A percentile compares a stretch with the other conserved stretches of the same genome.
Conservation (phyloP, 805 yeast genomes). For the Wickerhamomyces silvicola region DNA sequence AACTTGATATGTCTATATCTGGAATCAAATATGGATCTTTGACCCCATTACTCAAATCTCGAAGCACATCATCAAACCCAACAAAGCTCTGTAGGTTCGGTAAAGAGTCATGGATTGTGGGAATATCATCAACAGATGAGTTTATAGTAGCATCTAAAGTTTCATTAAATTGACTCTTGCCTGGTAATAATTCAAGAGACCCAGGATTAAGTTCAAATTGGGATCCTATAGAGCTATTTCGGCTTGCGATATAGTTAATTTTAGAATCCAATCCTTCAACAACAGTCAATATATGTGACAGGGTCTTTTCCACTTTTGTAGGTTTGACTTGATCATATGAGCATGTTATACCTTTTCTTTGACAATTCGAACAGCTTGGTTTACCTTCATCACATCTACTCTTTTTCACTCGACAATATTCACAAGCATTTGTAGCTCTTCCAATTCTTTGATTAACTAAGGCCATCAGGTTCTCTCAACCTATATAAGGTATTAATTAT, state of each 20-base stretch:
- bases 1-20: background rate
- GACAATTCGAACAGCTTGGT: constrained; percentile 3
- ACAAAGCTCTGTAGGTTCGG: too few species aligned
- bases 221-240: too few species aligned
- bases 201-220: background rate
- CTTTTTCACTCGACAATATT: constrained; percentile 2
- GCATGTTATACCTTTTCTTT: background rate
- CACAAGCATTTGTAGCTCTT: constrained; percentile 2
- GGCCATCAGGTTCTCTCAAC: too few species aligned
- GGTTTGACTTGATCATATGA: constrained; percentile 1
- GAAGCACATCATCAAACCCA: background rate
- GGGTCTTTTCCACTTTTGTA: constrained; percentile 1
- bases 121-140: too few species aligned
- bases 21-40: background rate
- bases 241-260: background rate
- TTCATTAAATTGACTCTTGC: background rate
- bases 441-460: too few species aligned
- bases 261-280: background rate
- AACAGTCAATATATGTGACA: background rate
- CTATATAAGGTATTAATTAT: too few species aligned
- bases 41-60: background rate
- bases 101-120: too few species aligned
- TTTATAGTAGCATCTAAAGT: too few species aligned
- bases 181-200: background rate
- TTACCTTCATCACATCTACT: constrained; percentile 1